A percentile compares a stretch with the other conserved stretches of the same genome.
These are phyloP conservation scores for Podosphaera aphanis DNA, from an alignment of 2,329 filamentous ascomycete genomes.

Conservation along the genomic window DNA sequence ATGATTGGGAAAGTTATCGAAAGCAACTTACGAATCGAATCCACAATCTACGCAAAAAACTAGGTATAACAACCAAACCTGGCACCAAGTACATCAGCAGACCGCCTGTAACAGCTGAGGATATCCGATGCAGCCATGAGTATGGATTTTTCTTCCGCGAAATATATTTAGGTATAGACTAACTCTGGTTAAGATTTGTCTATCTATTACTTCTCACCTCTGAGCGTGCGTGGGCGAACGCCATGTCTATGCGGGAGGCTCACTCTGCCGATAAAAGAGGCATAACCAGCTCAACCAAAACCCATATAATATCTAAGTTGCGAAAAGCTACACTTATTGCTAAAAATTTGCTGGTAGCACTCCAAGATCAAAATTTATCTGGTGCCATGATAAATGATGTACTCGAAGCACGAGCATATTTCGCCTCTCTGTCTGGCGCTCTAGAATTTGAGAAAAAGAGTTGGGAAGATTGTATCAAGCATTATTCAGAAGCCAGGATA, in stretches of 20 bases:
- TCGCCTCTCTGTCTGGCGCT: constrained; percentile 50
- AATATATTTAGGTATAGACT: constrained; percentile 2
- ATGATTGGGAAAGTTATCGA: constrained; percentile 73
- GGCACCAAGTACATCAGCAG: constrained; percentile 66
- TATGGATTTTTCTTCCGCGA: constrained; percentile 21
- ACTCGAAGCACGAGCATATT: constrained; percentile 71
- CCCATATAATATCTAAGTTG: constrained; percentile 72
- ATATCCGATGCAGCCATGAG: constrained; percentile 55
- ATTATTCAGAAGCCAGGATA: constrained; percentile 54
- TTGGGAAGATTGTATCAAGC: constrained; percentile 57
- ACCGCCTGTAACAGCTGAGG: constrained; percentile 43
- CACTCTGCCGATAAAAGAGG: constrained; percentile 61
- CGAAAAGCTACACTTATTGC: constrained; percentile 56
- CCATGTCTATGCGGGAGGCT: constrained; percentile 75
- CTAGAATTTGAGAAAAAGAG: constrained; percentile 67
- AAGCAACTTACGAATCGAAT: constrained; percentile 57
- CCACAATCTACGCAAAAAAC: constrained; percentile 61
- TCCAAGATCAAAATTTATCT: constrained; percentile 38
- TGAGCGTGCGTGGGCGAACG: constrained; percentile 85
- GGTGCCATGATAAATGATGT: constrained; percentile 47
- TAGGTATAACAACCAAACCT: constrained; percentile 63
- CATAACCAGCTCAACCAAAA: constrained; percentile 55
- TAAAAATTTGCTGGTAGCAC: constrained; percentile 37
- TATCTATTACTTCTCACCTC: constrained; percentile 63
- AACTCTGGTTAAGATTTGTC: constrained; percentile 32